Conservation (phyloP, 371 early-diverging fungal genomes). For the Apophysomyces trapeziformis region DNA sequence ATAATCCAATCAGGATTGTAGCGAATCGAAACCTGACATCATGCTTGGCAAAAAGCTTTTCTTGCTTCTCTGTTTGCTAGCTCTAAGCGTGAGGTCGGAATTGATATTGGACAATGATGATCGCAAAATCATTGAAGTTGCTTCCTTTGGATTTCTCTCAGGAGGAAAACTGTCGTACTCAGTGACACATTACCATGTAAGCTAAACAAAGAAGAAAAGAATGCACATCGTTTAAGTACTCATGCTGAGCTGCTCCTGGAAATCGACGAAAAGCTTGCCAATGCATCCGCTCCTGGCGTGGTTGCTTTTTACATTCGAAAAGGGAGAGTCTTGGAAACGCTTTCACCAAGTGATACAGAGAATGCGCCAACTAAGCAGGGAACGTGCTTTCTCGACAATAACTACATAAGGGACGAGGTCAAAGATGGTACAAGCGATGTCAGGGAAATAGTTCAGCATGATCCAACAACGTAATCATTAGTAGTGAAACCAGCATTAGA, state of each 20-base stretch:
- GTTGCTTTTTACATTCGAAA: conserved; percentile 46
- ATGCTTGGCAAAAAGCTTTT: not conserved
- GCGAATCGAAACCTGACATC: not conserved
- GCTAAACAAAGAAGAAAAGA: too few species aligned
- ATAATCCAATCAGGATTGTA: not conserved
- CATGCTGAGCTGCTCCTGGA: too few species aligned
- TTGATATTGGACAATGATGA: conserved; percentile 47
- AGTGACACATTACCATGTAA: conserved; percentile 48
- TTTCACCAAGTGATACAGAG: not conserved
- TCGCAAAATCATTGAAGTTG: conserved; percentile 43
- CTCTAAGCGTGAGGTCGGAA: conserved; percentile 18
- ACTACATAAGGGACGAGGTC: conserved; percentile 35
- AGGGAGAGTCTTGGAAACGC: conserved; percentile 25
- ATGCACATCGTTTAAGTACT: not conserved
- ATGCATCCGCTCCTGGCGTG: conserved; percentile 23
- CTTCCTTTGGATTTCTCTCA: conserved; percentile 56
- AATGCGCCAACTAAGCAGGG: conserved; percentile 1
- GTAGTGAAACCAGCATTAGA: not conserved
- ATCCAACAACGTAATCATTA: conserved; percentile 5
- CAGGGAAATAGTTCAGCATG: conserved; percentile 16
- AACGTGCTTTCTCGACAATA: conserved; percentile 36
- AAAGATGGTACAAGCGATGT: conserved; percentile 34
- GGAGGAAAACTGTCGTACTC: conserved; percentile 49
- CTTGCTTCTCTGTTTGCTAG: not conserved
- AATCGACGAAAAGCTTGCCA: conserved; percentile 14